Evolutionary conservation across 2,329 filamentous ascomycete genomes (phyloP).

Genomic region (Thielaviopsis populi): DNA sequence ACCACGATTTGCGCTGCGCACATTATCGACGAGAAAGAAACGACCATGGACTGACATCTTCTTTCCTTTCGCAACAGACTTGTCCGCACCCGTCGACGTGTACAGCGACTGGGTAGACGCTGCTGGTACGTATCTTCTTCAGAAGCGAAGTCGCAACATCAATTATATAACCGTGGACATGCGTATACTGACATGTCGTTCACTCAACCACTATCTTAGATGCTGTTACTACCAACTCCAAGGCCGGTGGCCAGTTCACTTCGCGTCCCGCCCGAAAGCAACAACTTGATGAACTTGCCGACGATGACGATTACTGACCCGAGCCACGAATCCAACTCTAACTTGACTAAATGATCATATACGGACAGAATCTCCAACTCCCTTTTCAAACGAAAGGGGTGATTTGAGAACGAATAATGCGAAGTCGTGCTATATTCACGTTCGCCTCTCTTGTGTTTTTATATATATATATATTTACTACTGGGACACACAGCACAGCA

Average conservation of each 20-base stretch:
- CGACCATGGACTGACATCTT: background rate
- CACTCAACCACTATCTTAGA: too few relatives aligned
- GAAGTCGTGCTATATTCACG: background rate
- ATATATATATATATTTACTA: background rate
- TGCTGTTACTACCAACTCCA: conserved; percentile 11
- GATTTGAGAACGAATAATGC: background rate
- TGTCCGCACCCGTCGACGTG: conserved; percentile 83
- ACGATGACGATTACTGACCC: conserved; percentile 13
- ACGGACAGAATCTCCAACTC: background rate
- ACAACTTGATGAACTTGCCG: conserved; percentile 11
- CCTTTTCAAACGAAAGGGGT: background rate
- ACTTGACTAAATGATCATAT: background rate
- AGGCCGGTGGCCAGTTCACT: conserved; percentile 13
- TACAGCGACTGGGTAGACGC: conserved; percentile 98
- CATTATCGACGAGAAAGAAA: background rate
- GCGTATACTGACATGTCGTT: background rate
- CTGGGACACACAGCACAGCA: conserved; percentile 5
- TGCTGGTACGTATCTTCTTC: conserved; percentile 31
- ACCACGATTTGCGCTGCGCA: background rate
- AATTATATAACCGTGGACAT: too few relatives aligned
- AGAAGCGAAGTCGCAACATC: background rate
- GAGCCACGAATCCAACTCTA: background rate
- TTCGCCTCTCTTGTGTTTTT: conserved; percentile 2
- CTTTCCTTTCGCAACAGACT: conserved; percentile 38
- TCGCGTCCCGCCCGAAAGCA: conserved; percentile 13